Evolutionary conservation across 257 asterid genomes (phyloP).

Genomic region (Nicotiana undulata): DNA sequence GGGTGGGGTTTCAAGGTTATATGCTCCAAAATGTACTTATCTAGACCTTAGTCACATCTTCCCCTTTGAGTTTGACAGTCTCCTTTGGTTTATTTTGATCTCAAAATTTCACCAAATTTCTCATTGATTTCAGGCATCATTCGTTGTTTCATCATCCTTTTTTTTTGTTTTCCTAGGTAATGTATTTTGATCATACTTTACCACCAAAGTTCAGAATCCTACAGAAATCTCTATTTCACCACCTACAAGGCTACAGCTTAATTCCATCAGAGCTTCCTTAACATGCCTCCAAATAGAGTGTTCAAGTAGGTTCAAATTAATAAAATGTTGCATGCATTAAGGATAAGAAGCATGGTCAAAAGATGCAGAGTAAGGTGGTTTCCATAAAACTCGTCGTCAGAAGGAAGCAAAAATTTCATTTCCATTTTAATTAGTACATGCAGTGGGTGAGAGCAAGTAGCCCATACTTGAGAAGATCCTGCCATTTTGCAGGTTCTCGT

Average conservation of each 20-base stretch:
- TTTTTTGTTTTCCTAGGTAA: neutral
- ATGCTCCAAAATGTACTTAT: too few relatives aligned
- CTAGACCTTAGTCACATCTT: neutral
- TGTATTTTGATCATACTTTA: neutral
- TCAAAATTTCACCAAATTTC: neutral
- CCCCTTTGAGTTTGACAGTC: neutral
- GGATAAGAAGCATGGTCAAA: neutral
- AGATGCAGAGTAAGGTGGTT: neutral
- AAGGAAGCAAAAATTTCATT: neutral
- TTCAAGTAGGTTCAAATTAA: neutral
- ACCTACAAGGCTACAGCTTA: neutral
- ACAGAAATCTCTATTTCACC: neutral
- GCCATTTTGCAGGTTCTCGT: neutral
- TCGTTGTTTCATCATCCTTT: neutral
- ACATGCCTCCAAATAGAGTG: neutral
- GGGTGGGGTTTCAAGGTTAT: neutral
- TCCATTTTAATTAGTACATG: neutral
- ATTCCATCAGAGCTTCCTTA: neutral
- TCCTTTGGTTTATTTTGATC: neutral
- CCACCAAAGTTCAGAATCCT: neutral
- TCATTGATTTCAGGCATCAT: neutral
- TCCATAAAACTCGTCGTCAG: neutral
- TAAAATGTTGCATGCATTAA: neutral
- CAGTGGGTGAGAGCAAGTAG: neutral
- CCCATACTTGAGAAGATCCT: slow-evolving; percentile 1